A percentile compares a stretch with the other conserved stretches of the same genome.
phyloP scores from a whole-genome alignment of 176 grass and related monocot genomes.

The Puya raimondii region DNA sequence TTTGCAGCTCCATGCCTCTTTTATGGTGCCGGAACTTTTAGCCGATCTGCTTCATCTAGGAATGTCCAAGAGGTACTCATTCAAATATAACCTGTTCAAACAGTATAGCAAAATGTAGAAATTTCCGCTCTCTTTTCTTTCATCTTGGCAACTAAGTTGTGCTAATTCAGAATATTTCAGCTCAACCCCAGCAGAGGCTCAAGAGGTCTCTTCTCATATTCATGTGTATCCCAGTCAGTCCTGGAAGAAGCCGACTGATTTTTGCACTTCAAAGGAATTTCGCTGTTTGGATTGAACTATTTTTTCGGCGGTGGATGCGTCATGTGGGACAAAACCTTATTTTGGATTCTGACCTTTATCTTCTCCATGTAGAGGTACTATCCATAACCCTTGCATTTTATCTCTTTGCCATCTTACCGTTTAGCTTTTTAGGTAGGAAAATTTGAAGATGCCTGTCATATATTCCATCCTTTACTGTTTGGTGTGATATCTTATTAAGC shows the following conservation, averaged over 20 bases:
- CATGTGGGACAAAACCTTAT: slow-evolving; percentile 49
- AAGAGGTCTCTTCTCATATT: slow-evolving; percentile 37
- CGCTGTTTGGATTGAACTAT: slow-evolving; percentile 40
- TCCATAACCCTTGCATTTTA: not conserved
- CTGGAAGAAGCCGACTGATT: slow-evolving; percentile 64
- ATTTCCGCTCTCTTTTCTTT: not conserved
- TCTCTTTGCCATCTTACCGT: not conserved
- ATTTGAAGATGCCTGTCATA: not conserved
- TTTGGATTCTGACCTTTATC: slow-evolving; percentile 80
- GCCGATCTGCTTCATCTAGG: not conserved
- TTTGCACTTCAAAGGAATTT: slow-evolving; percentile 52
- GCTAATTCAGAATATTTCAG: slow-evolving; percentile 16
- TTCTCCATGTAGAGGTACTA: slow-evolving; percentile 69
- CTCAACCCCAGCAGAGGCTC: slow-evolving; percentile 18
- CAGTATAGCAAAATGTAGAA: no score
- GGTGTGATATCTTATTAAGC: not conserved
- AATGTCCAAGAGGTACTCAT: not conserved
- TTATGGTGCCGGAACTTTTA: slow-evolving; percentile 7
- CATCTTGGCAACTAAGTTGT: not conserved
- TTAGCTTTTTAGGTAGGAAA: not conserved
- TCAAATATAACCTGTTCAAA: no score
- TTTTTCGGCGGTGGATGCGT: slow-evolving; percentile 52
- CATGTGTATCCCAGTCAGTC: slow-evolving; percentile 68
- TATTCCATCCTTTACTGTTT: not conserved
- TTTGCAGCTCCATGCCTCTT: slow-evolving; percentile 49